A percentile compares a stretch with the other conserved stretches of the same genome.
Evolutionary conservation across 2,329 filamentous ascomycete species (phyloP).

Genomic region (Xylaria arbuscula): DNA sequence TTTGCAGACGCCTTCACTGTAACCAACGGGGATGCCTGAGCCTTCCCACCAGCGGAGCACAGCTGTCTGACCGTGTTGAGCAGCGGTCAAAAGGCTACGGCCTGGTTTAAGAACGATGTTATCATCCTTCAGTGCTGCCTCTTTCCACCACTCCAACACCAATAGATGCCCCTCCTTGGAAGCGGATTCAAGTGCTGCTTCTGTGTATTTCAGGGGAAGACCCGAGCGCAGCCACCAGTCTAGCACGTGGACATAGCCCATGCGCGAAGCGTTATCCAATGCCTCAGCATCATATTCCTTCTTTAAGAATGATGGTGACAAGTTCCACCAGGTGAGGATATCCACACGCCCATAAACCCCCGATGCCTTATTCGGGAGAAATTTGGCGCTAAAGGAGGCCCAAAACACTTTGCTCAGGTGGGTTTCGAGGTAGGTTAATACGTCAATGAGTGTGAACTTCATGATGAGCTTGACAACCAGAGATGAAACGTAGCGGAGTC

Average conservation of each 20-base stretch:
- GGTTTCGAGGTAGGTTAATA: conserved; percentile 78
- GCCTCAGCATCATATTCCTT: conserved; percentile 89
- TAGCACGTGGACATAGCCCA: conserved; percentile 85
- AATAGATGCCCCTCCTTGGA: conserved; percentile 85
- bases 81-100: conserved; percentile 84
- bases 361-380: conserved; percentile 88
- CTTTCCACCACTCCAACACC: conserved; percentile 94
- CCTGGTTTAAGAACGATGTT: conserved; percentile 77
- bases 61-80: conserved; percentile 81
- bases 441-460: conserved; percentile 84
- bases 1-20: conserved; percentile 84
- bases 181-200: conserved; percentile 87
- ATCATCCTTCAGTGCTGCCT: conserved; percentile 70
- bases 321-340: conserved; percentile 91
- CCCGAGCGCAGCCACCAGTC: conserved; percentile 90
- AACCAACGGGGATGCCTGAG: conserved; percentile 80
- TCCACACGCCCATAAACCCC: conserved; percentile 85
- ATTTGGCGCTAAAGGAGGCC: conserved; percentile 80
- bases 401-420: conserved; percentile 79
- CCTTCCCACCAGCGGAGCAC: conserved; percentile 90
- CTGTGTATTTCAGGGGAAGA: conserved; percentile 84
- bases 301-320: conserved; percentile 81
- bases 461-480: conserved; percentile 89
- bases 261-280: conserved; percentile 86
- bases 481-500: conserved; percentile 77